Evolutionary conservation across 495 filamentous ascomycete species (phyloP), one percentile per base, ranked within the genome.

Genomic region (Monascus purpureus): DNA sequence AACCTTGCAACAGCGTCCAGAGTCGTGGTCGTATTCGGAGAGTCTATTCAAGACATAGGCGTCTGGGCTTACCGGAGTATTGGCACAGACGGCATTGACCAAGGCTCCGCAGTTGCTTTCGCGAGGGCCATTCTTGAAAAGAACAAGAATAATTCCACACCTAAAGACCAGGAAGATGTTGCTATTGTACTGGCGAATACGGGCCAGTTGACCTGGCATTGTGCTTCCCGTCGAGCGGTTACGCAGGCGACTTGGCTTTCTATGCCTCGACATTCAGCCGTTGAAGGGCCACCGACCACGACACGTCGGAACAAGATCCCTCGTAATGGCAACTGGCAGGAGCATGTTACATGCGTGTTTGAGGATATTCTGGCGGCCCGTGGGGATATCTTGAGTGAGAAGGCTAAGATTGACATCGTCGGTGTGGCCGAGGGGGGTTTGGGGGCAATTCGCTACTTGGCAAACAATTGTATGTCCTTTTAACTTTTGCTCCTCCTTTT

Each of bases 21-120:
- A 8, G 56, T 93, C 7, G 55, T 92, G n/a, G 50, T 93, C 32
- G 58, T 90, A 33, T 67, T 92, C 40, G 78, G 80, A 36, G 77
- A 88, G 36, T 47, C 64, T 1, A 39, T 34, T 8, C 79, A 92
- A 43, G 76, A 88, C 32, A 61, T 90, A 2, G 83, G 81, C 2
- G 59, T 87, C 31, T 72, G 82, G 41, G 68, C 82, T 4, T 77
- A 79, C 44, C 77, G 83, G 9, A 58, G 68, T 5, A 47, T 78
- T 13, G 65, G 71, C 33, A 38, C 46, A 0, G 68, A 70, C 2
- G 71, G 79, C 26, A 63, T 92, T 42, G 59, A 74, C 42, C 58
- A 60, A 4, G 85, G 82, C 15, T 80, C 77, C 3, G 65, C 70
- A 17, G 49, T 87, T 19, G 52, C 65, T 18, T 57, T 88, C 41